Conservation (phyloP, 2,329 filamentous ascomycete species). For the Colletotrichum trifolii region DNA sequence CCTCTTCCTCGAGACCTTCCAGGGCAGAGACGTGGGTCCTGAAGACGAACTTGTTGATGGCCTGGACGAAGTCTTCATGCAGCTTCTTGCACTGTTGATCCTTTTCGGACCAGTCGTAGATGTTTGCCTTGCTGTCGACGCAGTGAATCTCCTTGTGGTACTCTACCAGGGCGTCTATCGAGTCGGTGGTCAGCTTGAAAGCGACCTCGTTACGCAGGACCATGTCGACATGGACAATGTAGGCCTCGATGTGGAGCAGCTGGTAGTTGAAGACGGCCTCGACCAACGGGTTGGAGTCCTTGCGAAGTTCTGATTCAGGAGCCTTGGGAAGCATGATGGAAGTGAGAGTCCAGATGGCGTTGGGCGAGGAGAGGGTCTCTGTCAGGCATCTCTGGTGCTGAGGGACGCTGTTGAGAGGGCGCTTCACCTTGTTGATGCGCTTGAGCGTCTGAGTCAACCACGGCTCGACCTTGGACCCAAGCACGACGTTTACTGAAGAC, state of each 20-base stretch:
- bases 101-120: conserved; percentile 96
- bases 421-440: conserved; percentile 95
- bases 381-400: conserved; percentile 97
- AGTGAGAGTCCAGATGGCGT: conserved; percentile 94
- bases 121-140: conserved; percentile 86
- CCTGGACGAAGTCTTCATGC: conserved; percentile 95
- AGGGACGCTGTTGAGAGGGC: conserved; percentile 94
- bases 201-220: conserved; percentile 97
- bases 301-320: conserved; percentile 84
- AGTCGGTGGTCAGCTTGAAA: conserved; percentile 95
- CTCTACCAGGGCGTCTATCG: conserved; percentile 91
- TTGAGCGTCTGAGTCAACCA: conserved; percentile 98
- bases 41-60: conserved; percentile 97
- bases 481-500: conserved; percentile 92
- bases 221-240: conserved; percentile 99
- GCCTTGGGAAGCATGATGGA: conserved; percentile 93
- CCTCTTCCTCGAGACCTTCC: conserved; percentile 96
- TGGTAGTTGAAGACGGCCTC: conserved; percentile 94
- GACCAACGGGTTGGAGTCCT: conserved; percentile 83
- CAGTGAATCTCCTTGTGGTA: conserved; percentile 98
- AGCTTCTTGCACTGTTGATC: conserved; percentile 96
- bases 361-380: conserved; percentile 88
- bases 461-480: conserved; percentile 90
- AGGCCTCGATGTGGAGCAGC: conserved; percentile 93
- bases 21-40: conserved; percentile 88